Conservation (phyloP, 2,329 filamentous ascomycete genomes). For the Aspergillus cejpii region DNA sequence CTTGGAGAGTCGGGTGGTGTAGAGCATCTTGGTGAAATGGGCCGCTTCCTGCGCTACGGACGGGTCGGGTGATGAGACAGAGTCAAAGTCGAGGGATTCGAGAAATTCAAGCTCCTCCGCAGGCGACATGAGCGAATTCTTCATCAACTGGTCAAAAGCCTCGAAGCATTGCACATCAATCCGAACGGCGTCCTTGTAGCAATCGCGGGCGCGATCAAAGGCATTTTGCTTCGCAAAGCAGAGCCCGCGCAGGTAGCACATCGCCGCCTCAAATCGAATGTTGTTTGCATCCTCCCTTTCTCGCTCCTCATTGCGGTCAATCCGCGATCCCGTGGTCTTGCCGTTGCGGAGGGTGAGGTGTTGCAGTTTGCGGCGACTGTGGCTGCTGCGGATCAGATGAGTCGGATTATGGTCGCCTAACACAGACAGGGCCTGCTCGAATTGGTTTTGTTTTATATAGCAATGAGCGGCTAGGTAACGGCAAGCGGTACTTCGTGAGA, state of each 20-base stretch:
- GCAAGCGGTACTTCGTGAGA: slow-evolving; percentile 74
- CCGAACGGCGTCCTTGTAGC: slow-evolving; percentile 93
- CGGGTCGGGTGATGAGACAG: slow-evolving; percentile 61
- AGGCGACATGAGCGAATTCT: slow-evolving; percentile 84
- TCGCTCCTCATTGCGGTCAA: slow-evolving; percentile 54
- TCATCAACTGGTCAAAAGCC: slow-evolving; percentile 95
- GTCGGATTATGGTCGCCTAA: slow-evolving; percentile 92
- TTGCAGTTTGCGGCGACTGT: slow-evolving; percentile 63
- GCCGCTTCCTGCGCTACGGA: slow-evolving; percentile 75
- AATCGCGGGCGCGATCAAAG: slow-evolving; percentile 94
- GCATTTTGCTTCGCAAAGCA: slow-evolving; percentile 97
- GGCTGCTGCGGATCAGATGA: slow-evolving; percentile 68
- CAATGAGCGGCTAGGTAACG: slow-evolving; percentile 91
- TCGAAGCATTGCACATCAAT: slow-evolving; percentile 99
- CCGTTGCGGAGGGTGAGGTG: slow-evolving; percentile 49
- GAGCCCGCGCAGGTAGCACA: slow-evolving; percentile 90
- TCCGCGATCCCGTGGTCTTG: slow-evolving; percentile 44
- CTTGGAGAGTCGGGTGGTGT: slow-evolving; percentile 90
- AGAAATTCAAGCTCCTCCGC: slow-evolving; percentile 87
- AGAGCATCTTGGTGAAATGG: slow-evolving; percentile 91
- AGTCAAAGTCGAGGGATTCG: slow-evolving; percentile 82
- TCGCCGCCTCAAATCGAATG: slow-evolving; percentile 85
- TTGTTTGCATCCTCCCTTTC: slow-evolving; percentile 65
- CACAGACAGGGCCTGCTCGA: slow-evolving; percentile 76
- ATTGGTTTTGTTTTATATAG: slow-evolving; percentile 83